Percentiles rank a stretch among this genome's conserved stretches.
Evolutionary conservation across 768 basidiomycete genomes (phyloP).

Genomic region (Tylopilus rubrobrunneus): DNA sequence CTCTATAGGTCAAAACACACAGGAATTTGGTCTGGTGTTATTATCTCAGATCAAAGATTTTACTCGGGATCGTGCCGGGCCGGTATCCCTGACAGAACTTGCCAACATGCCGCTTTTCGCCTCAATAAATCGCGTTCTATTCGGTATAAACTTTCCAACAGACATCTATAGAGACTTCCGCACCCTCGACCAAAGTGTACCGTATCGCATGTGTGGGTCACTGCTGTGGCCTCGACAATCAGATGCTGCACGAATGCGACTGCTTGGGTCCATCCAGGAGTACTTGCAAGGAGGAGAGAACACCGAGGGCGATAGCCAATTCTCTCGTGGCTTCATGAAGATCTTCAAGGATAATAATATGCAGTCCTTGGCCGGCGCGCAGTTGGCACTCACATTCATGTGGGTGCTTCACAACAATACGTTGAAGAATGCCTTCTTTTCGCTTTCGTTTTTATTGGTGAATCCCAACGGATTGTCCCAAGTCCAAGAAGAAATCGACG

Average conservation of each 20-base stretch:
- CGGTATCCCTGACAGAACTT: constrained; percentile 14
- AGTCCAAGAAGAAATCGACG: constrained; percentile 44
- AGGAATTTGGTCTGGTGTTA: constrained; percentile 8
- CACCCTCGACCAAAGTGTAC: constrained; percentile 13
- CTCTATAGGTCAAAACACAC: constrained; percentile 6
- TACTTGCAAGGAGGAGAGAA: constrained; percentile 13
- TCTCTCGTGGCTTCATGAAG: constrained; percentile 12
- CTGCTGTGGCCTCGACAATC: constrained; percentile 12
- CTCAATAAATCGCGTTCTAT: constrained; percentile 13
- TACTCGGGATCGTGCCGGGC: background rate
- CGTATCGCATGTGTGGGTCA: constrained; percentile 12
- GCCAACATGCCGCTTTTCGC: constrained; percentile 14
- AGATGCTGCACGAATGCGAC: constrained; percentile 7
- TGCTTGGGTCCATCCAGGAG: background rate
- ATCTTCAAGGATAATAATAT: constrained; percentile 14
- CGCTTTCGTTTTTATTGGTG: constrained; percentile 34
- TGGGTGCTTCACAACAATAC: constrained; percentile 18
- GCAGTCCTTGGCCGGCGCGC: constrained; percentile 11
- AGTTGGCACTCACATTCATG: constrained; percentile 17
- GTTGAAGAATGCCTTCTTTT: constrained; percentile 17
- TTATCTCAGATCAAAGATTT: constrained; percentile 9
- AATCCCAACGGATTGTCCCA: constrained; percentile 40
- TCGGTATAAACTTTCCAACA: constrained; percentile 15
- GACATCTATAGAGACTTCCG: constrained; percentile 19
- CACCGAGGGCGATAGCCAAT: background rate